phyloP scores from a whole-genome alignment of 139 green algal genomes.

The Dunaliella primolecta region DNA sequence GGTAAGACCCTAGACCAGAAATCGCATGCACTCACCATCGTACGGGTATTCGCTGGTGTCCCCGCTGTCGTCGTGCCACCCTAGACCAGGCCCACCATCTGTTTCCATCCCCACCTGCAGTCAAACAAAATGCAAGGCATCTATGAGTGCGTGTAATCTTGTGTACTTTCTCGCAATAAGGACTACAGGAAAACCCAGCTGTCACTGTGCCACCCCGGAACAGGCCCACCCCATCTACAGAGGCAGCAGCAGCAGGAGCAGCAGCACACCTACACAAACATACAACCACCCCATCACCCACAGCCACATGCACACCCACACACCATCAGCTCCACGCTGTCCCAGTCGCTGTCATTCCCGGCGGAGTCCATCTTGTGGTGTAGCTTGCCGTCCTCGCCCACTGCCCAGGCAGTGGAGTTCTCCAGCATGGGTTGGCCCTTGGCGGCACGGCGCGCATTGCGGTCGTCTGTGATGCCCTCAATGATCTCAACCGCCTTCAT shows the following conservation, averaged over 20 bases:
- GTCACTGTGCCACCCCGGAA: no score
- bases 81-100: slow-evolving; percentile 39
- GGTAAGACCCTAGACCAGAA: no score
- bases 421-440: background rate
- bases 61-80: slow-evolving; percentile 30
- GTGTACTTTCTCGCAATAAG: no score
- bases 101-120: slow-evolving; percentile 29
- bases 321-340: slow-evolving; percentile 38
- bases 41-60: slow-evolving; percentile 25
- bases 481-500: slow-evolving; percentile 38
- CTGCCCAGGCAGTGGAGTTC: slow-evolving; percentile 14
- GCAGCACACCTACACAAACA: slow-evolving; percentile 1
- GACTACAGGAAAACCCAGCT: no score
- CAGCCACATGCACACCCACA: background rate
- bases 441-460: background rate
- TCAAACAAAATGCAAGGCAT: background rate
- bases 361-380: slow-evolving; percentile 12
- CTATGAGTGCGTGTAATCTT: background rate
- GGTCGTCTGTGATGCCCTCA: slow-evolving; percentile 25
- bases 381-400: slow-evolving; percentile 24
- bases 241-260: no score
- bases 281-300: background rate
- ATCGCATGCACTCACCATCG: background rate
- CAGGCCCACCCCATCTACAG: no score
- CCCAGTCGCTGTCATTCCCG: slow-evolving; percentile 39